Conservation (phyloP, 2,329 filamentous ascomycete species). For the Ramularia endophylla region DNA sequence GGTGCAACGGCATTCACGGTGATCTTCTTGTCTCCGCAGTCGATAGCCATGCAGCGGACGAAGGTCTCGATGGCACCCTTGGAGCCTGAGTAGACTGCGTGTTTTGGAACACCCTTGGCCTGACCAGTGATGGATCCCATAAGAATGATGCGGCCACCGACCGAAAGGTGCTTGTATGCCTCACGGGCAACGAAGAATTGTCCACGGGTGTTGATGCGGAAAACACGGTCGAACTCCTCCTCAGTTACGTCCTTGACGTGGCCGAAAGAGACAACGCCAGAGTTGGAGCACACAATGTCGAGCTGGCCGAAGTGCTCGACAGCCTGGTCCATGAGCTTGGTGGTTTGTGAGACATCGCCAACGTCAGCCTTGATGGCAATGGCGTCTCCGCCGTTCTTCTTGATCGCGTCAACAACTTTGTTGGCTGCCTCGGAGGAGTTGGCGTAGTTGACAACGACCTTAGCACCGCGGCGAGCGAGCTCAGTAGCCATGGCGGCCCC, state of each 20-base stretch:
- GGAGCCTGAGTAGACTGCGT: constrained; percentile 48
- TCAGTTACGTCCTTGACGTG: constrained; percentile 50
- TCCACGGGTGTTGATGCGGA: constrained; percentile 56
- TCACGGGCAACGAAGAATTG: constrained; percentile 58
- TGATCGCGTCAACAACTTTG: constrained; percentile 60
- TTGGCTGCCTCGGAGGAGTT: constrained; percentile 60
- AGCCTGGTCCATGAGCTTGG: constrained; percentile 57
- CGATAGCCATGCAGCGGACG: constrained; percentile 50
- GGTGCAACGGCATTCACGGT: constrained; percentile 57
- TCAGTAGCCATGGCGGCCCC: constrained; percentile 61
- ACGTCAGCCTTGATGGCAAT: constrained; percentile 64
- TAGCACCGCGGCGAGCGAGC: constrained; percentile 59
- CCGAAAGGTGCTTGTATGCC: constrained; percentile 49
- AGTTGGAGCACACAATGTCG: constrained; percentile 66
- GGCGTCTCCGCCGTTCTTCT: constrained; percentile 57
- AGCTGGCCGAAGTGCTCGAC: constrained; percentile 59
- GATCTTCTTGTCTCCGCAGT: constrained; percentile 50
- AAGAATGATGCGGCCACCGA: constrained; percentile 48
- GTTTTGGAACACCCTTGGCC: constrained; percentile 51
- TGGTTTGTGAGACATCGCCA: constrained; percentile 57
- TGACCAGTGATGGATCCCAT: constrained; percentile 54
- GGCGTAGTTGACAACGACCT: constrained; percentile 63
- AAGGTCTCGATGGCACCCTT: constrained; percentile 52
- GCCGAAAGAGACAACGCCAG: constrained; percentile 51
- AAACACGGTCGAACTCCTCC: constrained; percentile 54